Conservation (phyloP, 805 yeast genomes). For the Starmera quercuum region DNA sequence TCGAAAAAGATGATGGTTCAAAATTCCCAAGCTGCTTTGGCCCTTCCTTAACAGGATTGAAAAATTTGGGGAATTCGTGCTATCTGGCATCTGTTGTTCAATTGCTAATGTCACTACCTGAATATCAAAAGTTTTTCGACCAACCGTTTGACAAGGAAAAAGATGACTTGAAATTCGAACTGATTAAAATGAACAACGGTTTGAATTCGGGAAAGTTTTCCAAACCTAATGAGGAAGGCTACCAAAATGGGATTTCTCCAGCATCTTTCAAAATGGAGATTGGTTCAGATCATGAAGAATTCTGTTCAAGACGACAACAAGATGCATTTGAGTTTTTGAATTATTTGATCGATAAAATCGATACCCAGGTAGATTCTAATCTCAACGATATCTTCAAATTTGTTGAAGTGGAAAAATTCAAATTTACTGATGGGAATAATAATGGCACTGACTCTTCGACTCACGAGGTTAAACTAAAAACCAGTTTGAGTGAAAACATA, state of each 20-base stretch:
- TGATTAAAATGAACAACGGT: slow-evolving; percentile 76
- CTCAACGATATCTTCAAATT: slow-evolving; percentile 52
- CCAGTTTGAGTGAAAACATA: slow-evolving; percentile 54
- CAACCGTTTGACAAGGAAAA: slow-evolving; percentile 29
- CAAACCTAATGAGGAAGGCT: slow-evolving; percentile 38
- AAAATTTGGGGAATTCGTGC: slow-evolving; percentile 90
- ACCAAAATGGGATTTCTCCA: slow-evolving; percentile 75
- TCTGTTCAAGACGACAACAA: slow-evolving; percentile 82
- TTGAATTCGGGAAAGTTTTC: slow-evolving; percentile 68
- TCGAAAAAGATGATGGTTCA: slow-evolving; percentile 66
- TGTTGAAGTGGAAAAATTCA: slow-evolving; percentile 53
- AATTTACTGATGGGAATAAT: slow-evolving; percentile 29
- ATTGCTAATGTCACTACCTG: slow-evolving; percentile 40
- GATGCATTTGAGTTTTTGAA: slow-evolving; percentile 89
- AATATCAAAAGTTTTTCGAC: slow-evolving; percentile 20
- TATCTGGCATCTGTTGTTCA: slow-evolving; percentile 81
- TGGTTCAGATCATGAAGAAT: slow-evolving; percentile 76
- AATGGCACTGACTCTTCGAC: slow-evolving; percentile 33
- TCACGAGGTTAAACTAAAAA: slow-evolving; percentile 46
- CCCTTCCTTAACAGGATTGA: slow-evolving; percentile 70
- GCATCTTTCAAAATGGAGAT: slow-evolving; percentile 65
- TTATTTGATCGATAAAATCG: slow-evolving; percentile 58
- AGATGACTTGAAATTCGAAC: slow-evolving; percentile 62
- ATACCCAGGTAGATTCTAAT: slow-evolving; percentile 30
- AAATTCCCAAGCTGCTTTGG: slow-evolving; percentile 64